phyloP scores from a whole-genome alignment of 1,284 basidiomycete genomes.

The Chiua sp. region DNA sequence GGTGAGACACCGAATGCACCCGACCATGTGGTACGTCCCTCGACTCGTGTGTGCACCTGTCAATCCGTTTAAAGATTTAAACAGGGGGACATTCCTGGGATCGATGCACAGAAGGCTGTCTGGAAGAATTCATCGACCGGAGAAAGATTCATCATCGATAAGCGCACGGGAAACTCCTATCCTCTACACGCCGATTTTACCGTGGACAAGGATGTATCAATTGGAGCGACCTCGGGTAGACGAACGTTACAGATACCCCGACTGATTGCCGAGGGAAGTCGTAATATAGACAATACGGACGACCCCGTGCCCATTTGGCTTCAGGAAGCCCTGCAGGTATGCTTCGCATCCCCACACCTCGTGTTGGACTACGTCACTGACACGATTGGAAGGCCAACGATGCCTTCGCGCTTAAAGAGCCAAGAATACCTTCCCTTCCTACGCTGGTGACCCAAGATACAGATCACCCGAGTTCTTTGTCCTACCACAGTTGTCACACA shows the following conservation, averaged over 20 bases:
- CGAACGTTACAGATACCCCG: conserved; percentile 16
- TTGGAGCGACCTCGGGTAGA: conserved; percentile 16
- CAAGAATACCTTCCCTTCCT: conserved; percentile 49
- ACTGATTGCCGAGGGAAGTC: conserved; percentile 9
- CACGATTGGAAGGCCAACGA: conserved; percentile 51
- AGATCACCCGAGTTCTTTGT: conserved; percentile 14
- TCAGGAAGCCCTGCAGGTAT: conserved; percentile 51
- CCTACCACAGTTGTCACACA: conserved; percentile 18
- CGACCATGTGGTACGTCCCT: conserved; percentile 26
- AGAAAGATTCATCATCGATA: conserved; percentile 73
- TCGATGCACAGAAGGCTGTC: conserved; percentile 38
- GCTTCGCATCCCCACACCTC: conserved; percentile 19
- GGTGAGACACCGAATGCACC: conserved; percentile 11
- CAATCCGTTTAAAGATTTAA: conserved; percentile 13
- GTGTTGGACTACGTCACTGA: conserved; percentile 8
- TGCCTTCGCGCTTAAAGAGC: conserved; percentile 51
- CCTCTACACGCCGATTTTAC: conserved; percentile 36
- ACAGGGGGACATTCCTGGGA: conserved; percentile 18
- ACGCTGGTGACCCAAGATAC: conserved; percentile 26
- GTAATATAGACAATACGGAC: conserved; percentile 1
- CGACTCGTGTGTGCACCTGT: conserved; percentile 5
- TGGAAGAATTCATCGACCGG: conserved; percentile 72
- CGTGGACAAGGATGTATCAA: conserved; percentile 13
- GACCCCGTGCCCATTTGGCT: conserved; percentile 57
- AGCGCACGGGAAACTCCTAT: conserved; percentile 63